A percentile compares a stretch with the other conserved stretches of the same genome.
Evolutionary conservation across 768 basidiomycete species (phyloP).

Genomic region (Tricholoma bakamatsutake): DNA sequence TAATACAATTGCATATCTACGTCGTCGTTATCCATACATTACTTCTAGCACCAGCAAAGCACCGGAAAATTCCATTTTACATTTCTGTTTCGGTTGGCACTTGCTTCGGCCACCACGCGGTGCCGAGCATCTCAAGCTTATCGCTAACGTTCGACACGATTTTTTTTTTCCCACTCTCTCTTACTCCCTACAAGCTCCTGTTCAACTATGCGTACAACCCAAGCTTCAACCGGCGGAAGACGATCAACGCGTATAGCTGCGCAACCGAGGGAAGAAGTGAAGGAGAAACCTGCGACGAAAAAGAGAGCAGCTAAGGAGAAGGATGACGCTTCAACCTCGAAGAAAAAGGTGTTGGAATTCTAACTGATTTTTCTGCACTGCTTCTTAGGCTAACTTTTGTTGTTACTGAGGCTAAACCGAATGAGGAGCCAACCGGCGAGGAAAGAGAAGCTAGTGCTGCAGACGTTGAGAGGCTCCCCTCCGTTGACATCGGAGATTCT

Average conservation of each 20-base stretch:
- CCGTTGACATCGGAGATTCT: conserved; percentile 66
- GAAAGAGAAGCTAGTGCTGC: conserved; percentile 14
- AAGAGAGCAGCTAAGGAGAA: conserved; percentile 26
- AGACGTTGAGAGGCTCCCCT: conserved; percentile 15
- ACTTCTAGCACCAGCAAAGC: conserved; percentile 2
- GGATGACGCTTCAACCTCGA: conserved; percentile 28
- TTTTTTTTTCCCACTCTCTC: conserved; percentile 3
- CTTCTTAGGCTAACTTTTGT: conserved; percentile 6
- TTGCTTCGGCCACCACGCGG: not conserved
- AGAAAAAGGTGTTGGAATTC: conserved; percentile 29
- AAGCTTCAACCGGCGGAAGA: conserved; percentile 26
- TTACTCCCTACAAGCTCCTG: conserved; percentile 10
- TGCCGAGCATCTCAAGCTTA: not conserved
- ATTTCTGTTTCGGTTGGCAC: not conserved
- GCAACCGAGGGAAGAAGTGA: conserved; percentile 34
- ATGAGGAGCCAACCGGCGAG: conserved; percentile 22
- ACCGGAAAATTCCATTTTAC: not conserved
- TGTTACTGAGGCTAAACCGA: conserved; percentile 28
- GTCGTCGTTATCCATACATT: not conserved
- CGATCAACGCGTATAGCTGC: conserved; percentile 54
- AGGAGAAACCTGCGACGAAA: conserved; percentile 32
- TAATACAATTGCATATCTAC: conserved; percentile 2
- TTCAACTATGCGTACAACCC: conserved; percentile 27
- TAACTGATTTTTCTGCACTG: conserved; percentile 7
- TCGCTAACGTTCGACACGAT: not conserved